Conservation (phyloP, 192 early-diverging fungal genomes). For the Nowakowskiella sp. region DNA sequence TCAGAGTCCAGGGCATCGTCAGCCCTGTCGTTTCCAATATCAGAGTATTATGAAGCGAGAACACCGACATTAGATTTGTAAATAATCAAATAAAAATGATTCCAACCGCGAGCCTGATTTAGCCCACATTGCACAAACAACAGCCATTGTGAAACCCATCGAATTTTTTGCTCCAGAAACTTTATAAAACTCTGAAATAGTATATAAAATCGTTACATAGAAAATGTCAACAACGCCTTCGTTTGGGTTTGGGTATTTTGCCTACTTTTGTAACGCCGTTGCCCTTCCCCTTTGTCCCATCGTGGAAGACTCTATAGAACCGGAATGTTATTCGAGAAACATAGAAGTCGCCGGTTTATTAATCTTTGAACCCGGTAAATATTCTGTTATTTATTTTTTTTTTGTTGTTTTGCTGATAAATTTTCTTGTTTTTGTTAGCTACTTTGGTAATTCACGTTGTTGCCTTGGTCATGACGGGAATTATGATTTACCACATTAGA, state of each 20-base stretch:
- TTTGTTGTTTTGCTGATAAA: background rate
- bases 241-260: conserved; percentile 74
- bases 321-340: conserved; percentile 91
- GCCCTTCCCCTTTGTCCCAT: conserved; percentile 86
- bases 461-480: conserved; percentile 88
- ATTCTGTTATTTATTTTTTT: background rate
- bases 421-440: conserved; percentile 30
- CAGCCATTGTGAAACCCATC: too few relatives aligned
- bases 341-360: conserved; percentile 76
- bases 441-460: conserved; percentile 90
- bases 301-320: conserved; percentile 79
- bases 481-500: conserved; percentile 98
- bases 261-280: conserved; percentile 78
- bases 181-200: too few relatives aligned
- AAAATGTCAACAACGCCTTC: conserved; percentile 7
- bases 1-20: too few relatives aligned
- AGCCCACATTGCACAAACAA: too few relatives aligned
- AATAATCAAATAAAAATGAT: too few relatives aligned
- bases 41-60: too few relatives aligned
- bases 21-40: too few relatives aligned
- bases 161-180: too few relatives aligned
- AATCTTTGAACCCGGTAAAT: conserved; percentile 78
- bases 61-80: too few relatives aligned
- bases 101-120: too few relatives aligned
- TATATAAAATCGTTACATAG: too few relatives aligned